These are phyloP conservation scores for Pichia gijzeniarum DNA, from an alignment of 805 yeast species.

Conservation along the genomic window DNA sequence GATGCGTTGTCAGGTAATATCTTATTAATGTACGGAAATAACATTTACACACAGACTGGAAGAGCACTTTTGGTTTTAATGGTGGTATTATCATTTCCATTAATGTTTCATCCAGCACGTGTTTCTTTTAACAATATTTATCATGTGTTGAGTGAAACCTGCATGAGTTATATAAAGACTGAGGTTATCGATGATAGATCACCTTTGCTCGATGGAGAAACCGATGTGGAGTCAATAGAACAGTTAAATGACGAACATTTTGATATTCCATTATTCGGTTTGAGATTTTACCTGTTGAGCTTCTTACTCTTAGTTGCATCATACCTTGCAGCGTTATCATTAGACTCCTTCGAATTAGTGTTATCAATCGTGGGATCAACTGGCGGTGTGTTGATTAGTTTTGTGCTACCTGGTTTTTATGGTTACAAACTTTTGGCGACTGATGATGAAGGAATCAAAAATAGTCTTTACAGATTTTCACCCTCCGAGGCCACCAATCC, in stretches of 20 bases:
- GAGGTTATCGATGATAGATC: conserved; percentile 3
- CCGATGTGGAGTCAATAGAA: neutral
- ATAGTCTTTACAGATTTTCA: conserved; percentile 16
- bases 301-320: conserved; percentile 38
- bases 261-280: conserved; percentile 41
- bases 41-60: conserved; percentile 44
- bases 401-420: conserved; percentile 71
- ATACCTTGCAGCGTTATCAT: conserved; percentile 51
- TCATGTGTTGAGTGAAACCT: conserved; percentile 9
- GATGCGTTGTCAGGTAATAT: conserved; percentile 57
- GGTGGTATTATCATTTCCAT: conserved; percentile 72
- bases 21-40: conserved; percentile 57
- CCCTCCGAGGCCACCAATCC: conserved; percentile 20
- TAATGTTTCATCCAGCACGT: conserved; percentile 77
- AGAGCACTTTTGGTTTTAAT: conserved; percentile 58
- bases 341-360: conserved; percentile 61
- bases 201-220: conserved; percentile 10
- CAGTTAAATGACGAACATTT: conserved; percentile 1
- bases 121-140: conserved; percentile 63
- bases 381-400: conserved; percentile 74
- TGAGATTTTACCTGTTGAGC: conserved; percentile 45
- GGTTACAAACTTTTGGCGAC: conserved; percentile 53
- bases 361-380: conserved; percentile 76
- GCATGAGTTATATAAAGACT: neutral
- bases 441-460: conserved; percentile 14